Evolutionary conservation across 495 filamentous ascomycete species (phyloP).

Genomic region (Hypoxylon rickii): DNA sequence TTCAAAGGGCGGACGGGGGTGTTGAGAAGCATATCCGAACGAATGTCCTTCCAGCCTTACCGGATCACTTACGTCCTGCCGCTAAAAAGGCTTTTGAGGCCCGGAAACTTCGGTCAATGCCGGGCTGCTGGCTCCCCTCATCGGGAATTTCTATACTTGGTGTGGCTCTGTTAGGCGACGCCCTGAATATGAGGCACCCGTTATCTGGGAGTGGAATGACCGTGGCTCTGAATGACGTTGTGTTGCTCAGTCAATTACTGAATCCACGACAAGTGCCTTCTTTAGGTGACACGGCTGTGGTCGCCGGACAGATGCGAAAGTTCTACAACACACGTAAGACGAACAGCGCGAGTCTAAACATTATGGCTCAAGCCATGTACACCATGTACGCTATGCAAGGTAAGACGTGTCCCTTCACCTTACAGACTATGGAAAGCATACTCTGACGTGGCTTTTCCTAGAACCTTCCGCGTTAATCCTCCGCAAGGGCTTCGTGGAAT

Average conservation of each 20-base stretch:
- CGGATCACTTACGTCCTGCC: slow-evolving; percentile 61
- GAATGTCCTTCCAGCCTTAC: slow-evolving; percentile 64
- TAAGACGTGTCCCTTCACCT: neutral
- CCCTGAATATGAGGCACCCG: slow-evolving; percentile 87
- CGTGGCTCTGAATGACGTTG: slow-evolving; percentile 80
- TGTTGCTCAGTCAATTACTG: slow-evolving; percentile 69
- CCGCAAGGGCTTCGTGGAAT: slow-evolving; percentile 1
- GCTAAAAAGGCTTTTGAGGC: slow-evolving; percentile 67
- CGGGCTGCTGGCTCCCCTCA: slow-evolving; percentile 70
- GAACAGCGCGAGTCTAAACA: neutral
- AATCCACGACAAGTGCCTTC: slow-evolving; percentile 64
- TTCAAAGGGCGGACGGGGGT: too few species aligned
- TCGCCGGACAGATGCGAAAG: neutral
- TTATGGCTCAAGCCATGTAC: neutral
- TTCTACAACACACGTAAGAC: neutral
- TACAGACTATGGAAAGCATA: neutral
- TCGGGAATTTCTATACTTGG: slow-evolving; percentile 61
- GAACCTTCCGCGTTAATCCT: neutral
- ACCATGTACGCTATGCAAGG: neutral
- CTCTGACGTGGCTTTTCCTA: neutral
- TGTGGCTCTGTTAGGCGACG: slow-evolving; percentile 73
- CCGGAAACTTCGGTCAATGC: slow-evolving; percentile 63
- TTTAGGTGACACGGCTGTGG: slow-evolving; percentile 49
- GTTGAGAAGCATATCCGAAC: slow-evolving; percentile 68
- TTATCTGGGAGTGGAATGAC: slow-evolving; percentile 90